Base-by-base conservation (phyloP, 495 filamentous ascomycete species). In the Opeltia flavorubescens region DNA sequence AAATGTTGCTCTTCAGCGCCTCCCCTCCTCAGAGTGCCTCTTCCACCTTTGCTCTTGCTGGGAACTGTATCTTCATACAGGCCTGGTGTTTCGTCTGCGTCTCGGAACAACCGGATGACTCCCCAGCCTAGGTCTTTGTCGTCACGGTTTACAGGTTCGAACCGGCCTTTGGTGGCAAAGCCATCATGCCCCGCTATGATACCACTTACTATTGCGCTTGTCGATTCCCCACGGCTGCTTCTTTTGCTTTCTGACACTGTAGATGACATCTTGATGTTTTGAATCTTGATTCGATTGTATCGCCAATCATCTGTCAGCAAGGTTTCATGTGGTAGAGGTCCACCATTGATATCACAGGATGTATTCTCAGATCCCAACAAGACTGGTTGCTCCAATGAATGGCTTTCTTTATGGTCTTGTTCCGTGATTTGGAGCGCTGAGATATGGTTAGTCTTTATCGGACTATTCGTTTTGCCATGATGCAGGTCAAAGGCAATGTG, bases 41-140 rank as follows among this genome's bases (percentile, higher is more conserved):
- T 56, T 18, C 9, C 24, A 38, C 26, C 26, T 13, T 54, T 52
- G 29, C 31, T 30, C 11, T 51, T 46, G 11, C 41, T 20, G 21
- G 36, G 7, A 43, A 48, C 38, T 50, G 62, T 51, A 26, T 56
- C 35, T 36, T 54, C 50, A 43, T 67, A 60, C 29, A 77, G 62
- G 12, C 71, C 67, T 7, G 80, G 68, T 6, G 80, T 86, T 59
- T 89, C 85, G 45, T 85, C 74, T 4, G 72, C 74, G 63, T 98
- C 91, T 2, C 89, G 75, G 53, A 95, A 98, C 4, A 98, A 67
- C 63, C 95, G 91, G 13, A 98, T 88, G 21, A 96, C 78, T 1
- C 91, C 91, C 80, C 84, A 95, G 9, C 89, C 83, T 25, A 89
- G 72, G 49, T 95, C 84, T 15, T 84, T 83, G 50, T 82, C 76